Evolutionary conservation across 2,329 filamentous ascomycete genomes (phyloP).

Genomic region (Colletotrichum tofieldiae): DNA sequence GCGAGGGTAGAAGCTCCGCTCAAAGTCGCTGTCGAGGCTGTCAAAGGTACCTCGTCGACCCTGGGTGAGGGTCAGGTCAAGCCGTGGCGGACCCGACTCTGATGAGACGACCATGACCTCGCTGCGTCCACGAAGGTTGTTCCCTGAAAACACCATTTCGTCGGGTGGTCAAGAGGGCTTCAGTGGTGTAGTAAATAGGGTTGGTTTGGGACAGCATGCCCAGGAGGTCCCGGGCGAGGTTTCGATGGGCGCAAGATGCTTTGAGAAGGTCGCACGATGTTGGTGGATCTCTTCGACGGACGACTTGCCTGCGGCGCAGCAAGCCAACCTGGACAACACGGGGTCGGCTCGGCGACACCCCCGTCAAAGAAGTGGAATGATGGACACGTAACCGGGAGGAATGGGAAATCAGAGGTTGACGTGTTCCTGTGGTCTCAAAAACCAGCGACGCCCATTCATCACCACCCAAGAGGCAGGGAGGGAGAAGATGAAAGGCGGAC

Average conservation of each 20-base stretch:
- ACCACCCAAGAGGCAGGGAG: background rate
- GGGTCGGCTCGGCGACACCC: conserved; percentile 22
- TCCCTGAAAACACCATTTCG: conserved; percentile 29
- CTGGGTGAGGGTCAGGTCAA: conserved; percentile 34
- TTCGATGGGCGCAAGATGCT: conserved; percentile 18
- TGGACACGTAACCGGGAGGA: conserved; percentile 3
- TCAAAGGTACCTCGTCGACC: conserved; percentile 39
- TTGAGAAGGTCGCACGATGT: conserved; percentile 22
- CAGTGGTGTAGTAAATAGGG: conserved; percentile 8
- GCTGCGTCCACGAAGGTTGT: conserved; percentile 7
- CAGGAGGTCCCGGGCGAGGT: background rate
- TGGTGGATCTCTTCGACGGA: background rate
- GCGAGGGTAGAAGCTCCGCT: conserved; percentile 33
- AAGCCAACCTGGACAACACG: conserved; percentile 19
- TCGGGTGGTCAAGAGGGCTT: conserved; percentile 1
- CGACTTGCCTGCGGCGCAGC: conserved; percentile 25
- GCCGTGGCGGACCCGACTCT: conserved; percentile 35
- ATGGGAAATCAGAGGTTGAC: conserved; percentile 8
- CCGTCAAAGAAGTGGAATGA: conserved; percentile 14
- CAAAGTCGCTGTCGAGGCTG: conserved; percentile 36
- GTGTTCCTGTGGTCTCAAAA: conserved; percentile 3
- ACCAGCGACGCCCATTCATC: background rate
- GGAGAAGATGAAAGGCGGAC: background rate
- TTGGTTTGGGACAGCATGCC: conserved; percentile 26
- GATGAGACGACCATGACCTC: conserved; percentile 43